phyloP scores from a whole-genome alignment of 345 rosid species.

The Rhizophora mangle region DNA sequence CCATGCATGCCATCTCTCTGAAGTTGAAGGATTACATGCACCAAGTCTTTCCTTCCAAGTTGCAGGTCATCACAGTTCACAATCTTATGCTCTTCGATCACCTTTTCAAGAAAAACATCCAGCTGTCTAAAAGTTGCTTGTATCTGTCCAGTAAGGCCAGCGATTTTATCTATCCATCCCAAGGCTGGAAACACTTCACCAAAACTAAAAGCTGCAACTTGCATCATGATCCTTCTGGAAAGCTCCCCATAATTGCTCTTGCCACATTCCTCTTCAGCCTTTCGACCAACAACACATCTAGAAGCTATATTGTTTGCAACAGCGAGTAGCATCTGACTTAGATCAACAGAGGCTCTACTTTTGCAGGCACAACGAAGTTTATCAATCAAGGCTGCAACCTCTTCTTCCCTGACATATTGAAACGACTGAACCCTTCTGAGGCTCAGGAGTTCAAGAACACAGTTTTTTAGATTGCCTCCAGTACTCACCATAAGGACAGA shows the following conservation, averaged over 20 bases:
- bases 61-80: background rate
- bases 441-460: conserved; percentile 22
- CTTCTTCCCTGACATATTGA: conserved; percentile 25
- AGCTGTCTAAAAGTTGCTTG: conserved; percentile 4
- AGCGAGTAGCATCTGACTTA: conserved; percentile 8
- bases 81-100: conserved; percentile 19
- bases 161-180: conserved; percentile 20
- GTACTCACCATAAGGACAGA: conserved; percentile 28
- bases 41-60: conserved; percentile 9
- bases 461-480: conserved; percentile 29
- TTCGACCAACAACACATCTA: conserved; percentile 22
- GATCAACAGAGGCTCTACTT: background rate
- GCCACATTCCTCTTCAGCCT: conserved; percentile 16
- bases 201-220: conserved; percentile 7
- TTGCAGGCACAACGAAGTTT: background rate
- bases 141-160: conserved; percentile 8
- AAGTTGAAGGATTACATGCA: conserved; percentile 8
- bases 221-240: conserved; percentile 1
- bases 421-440: conserved; percentile 20
- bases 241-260: conserved; percentile 14
- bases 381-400: conserved; percentile 12
- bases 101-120: conserved; percentile 15
- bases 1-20: conserved; percentile 3
- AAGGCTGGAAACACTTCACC: conserved; percentile 10
- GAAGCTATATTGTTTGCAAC: conserved; percentile 14